Evolutionary conservation across 139 green algal genomes (phyloP), one percentile per base, ranked within the genome.

Genomic region (Nannochloris sp.): DNA sequence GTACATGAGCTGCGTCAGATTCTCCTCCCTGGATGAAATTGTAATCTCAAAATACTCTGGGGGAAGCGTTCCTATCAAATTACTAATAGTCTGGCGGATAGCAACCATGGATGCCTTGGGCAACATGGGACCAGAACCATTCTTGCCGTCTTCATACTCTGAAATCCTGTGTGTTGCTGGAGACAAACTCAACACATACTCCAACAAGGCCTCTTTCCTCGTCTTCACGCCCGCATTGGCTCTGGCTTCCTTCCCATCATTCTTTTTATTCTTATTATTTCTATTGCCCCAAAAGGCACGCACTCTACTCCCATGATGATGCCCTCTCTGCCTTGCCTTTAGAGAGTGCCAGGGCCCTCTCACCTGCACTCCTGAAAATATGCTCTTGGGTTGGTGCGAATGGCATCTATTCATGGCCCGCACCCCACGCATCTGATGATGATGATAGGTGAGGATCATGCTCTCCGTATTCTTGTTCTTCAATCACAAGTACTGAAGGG

Each of bases 1-100:
- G 64, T 83, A 86, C 80, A 96, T 91, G 1, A 96, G 81, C 68
- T 94, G 81, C 19, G 88, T 82, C 36, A 96, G 68, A 63, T 87
- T 88, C 27, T 96, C 88, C 1, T 76, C 84, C 23, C 80, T 73
- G 2, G 86, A 81, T 31, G 58, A 74, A 34, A 95, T 79, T 4
- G 73, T 87, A 34, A 96, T 84, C 14, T 80, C 59, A 63, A 96
- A 96, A 58, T 87, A 91, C 57, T 89, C 64, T 12, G 83, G 80
- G 4, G 90, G 90, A 55, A 96, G 78, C 0, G 74, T 83, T 14
- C 89, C 89, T 4, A 95, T 67, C 51, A 94, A 80, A 61, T 88
- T 90, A 60, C 66, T 77, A 44, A 96, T 74, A 0, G 89, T 93
- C 36, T 87, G 76, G 10, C 60, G 31, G 0, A 66, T 66, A 25